These are phyloP conservation scores for Aspergillus kassunensis DNA, from an alignment of 495 filamentous ascomycete genomes.

Conservation along the genomic window DNA sequence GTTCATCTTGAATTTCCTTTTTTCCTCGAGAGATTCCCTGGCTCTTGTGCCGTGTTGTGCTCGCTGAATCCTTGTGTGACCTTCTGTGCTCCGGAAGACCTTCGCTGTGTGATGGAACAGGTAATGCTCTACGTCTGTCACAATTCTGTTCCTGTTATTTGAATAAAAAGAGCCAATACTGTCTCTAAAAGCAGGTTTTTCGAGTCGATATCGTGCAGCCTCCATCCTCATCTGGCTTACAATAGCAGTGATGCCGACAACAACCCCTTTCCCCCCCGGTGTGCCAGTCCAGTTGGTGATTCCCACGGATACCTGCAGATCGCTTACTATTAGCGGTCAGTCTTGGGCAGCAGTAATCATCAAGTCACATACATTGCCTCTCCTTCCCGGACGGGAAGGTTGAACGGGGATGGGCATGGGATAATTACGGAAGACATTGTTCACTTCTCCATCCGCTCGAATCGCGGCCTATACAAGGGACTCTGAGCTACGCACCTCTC, in stretches of 20 bases:
- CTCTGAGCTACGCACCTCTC: neutral
- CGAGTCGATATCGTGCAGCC: neutral
- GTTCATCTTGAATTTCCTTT: neutral
- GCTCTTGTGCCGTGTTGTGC: neutral
- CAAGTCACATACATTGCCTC: conserved; percentile 8
- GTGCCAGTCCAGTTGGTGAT: conserved; percentile 20
- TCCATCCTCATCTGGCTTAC: neutral
- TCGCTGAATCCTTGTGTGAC: conserved; percentile 9
- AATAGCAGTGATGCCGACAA: neutral
- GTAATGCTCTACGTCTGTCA: neutral
- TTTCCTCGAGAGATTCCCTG: neutral
- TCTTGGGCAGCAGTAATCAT: conserved; percentile 6
- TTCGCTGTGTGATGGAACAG: neutral
- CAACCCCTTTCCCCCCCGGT: too few relatives aligned
- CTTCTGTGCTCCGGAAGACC: neutral
- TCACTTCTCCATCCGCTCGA: neutral
- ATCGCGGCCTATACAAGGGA: neutral
- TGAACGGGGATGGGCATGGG: neutral
- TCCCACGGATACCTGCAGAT: conserved; percentile 22
- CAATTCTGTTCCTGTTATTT: neutral
- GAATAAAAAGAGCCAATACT: neutral
- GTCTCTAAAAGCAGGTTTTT: neutral
- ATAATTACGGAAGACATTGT: neutral
- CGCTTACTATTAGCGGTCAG: conserved; percentile 12
- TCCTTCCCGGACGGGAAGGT: neutral